Evolutionary conservation across 768 basidiomycete species (phyloP), one percentile per base, ranked within the genome.

Genomic region (Chalciporus piperatus): DNA sequence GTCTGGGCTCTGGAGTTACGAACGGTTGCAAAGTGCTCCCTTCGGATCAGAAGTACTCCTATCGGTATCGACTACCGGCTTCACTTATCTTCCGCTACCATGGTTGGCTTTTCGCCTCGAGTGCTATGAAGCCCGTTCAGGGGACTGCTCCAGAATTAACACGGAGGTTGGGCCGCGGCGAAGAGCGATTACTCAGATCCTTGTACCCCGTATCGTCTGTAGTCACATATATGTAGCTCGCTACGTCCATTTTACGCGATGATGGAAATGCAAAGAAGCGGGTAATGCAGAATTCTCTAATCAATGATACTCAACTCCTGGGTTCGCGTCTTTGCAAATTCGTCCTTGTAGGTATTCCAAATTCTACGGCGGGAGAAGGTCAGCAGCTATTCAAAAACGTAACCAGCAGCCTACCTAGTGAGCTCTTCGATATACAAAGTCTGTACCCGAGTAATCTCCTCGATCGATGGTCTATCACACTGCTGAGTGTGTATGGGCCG

Each of bases 301-400:
- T 86, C 89, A 57, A 92, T 80, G 64, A 92, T 87, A 61, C 74
- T 89, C 57, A 92, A 75, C 65, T 92, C 89, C 56, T 81, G 76
- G 50, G 82, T 81, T 39, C 94, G 78, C 25, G 90, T 77, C 63
- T 89, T 85, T 28, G 95, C 95, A 62, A 95, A 97, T 48, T 86
- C 79, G 64, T 98, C 89, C 70, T 98, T 98, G 74, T 98, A 96
- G 7, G 86, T 84, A 65, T 98, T 81, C 95, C 95, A 98, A 57
- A 98, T 96, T 45, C 94, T 97, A 60, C 23, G 14, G 14, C 25
- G n/a, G 11, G 39, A 4, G 14, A 12, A 28, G 17, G 11, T 39
- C 4, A 35, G 16, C 25, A 51, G 6, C 40, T 17, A 27, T 65
- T 30, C 57, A 45, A 33, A n/a, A 47, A 44, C 9, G 14, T 41